Conservation (phyloP, 2,329 filamentous ascomycete genomes). For the Aureobasidium sp. region DNA sequence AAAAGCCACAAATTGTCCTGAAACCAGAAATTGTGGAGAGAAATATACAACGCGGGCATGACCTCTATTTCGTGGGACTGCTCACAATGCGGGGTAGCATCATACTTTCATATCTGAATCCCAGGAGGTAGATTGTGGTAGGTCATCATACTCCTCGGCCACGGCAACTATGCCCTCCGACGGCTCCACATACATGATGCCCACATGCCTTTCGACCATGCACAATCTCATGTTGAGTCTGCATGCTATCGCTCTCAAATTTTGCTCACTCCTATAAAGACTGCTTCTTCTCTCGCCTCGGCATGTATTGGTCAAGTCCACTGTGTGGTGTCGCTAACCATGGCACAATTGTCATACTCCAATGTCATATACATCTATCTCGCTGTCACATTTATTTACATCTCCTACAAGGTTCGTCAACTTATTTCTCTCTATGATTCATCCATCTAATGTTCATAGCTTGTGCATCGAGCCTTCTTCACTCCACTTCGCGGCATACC, state of each 20-base stretch:
- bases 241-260: neutral
- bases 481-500: slow-evolving; percentile 24
- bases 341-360: neutral
- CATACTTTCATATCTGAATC: neutral
- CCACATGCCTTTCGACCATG: neutral
- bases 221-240: neutral
- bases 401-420: slow-evolving; percentile 4
- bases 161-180: neutral
- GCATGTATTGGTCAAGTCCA: neutral
- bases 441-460: neutral
- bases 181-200: slow-evolving; percentile 9
- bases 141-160: neutral
- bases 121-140: neutral
- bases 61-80: neutral
- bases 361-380: neutral
- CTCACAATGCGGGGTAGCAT: neutral
- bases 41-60: neutral
- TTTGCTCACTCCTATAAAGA: neutral
- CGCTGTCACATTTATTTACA: neutral
- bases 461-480: slow-evolving; percentile 7
- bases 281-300: neutral
- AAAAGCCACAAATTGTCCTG: too few relatives aligned
- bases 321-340: neutral
- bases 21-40: neutral
- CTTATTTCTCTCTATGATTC: neutral